Evolutionary conservation across 1,139 yeast genomes (phyloP).

Genomic region (Neolecta irregularis): DNA sequence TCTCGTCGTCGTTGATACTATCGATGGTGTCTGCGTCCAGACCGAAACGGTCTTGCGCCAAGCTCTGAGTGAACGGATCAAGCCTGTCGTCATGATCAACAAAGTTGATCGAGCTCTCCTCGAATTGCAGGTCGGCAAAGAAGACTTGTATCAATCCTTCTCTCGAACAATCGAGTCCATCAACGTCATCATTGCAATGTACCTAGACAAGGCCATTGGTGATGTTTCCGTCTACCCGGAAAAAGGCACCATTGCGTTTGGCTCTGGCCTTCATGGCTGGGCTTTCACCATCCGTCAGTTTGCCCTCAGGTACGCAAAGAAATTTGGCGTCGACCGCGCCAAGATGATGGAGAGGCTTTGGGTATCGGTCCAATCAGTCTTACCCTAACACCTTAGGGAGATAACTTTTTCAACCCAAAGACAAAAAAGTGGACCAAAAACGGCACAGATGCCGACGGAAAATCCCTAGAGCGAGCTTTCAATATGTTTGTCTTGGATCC

Average conservation of each 20-base stretch:
- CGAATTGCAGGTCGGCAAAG: conserved; percentile 97
- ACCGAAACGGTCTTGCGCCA: conserved; percentile 99
- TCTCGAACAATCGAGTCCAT: conserved; percentile 98
- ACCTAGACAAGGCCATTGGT: conserved; percentile 80
- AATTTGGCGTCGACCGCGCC: conserved; percentile 94
- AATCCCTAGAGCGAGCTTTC: conserved; percentile 96
- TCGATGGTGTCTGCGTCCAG: conserved; percentile 99
- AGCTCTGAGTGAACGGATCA: conserved; percentile 98
- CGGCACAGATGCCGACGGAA: conserved; percentile 91
- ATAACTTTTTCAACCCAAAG: conserved; percentile 99
- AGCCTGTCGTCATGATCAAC: conserved; percentile 97
- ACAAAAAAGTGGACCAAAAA: conserved; percentile 99
- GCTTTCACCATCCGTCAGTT: conserved; percentile 99
- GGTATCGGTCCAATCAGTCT: conserved; percentile 22
- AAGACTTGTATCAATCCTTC: conserved; percentile 96
- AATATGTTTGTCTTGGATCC: conserved; percentile 99
- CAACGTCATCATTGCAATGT: conserved; percentile 94
- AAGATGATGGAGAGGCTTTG: conserved; percentile 99
- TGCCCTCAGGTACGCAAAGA: conserved; percentile 95
- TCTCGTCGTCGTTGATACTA: conserved; percentile 95
- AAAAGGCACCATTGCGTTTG: conserved; percentile 97
- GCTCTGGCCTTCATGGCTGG: conserved; percentile 99
- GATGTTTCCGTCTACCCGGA: conserved; percentile 99
- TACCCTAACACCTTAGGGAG: conserved; percentile 36
- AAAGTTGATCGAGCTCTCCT: conserved; percentile 99